Evolutionary conservation across 2,329 filamentous ascomycete genomes (phyloP).

Genomic region (Claviceps capensis): DNA sequence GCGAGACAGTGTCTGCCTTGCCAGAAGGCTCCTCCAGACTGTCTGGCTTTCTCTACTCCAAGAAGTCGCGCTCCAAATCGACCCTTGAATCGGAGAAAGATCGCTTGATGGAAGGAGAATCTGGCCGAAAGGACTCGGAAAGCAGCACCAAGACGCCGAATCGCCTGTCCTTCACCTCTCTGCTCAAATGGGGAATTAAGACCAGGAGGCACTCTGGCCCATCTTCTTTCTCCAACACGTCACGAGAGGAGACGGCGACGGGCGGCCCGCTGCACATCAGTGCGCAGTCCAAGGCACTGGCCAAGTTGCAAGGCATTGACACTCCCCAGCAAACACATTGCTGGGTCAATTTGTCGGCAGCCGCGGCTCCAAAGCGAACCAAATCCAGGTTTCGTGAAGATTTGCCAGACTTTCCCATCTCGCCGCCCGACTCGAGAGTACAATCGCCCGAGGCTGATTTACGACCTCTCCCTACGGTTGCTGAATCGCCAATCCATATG

Average conservation of each 20-base stretch:
- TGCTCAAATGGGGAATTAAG: conserved; percentile 59
- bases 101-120: conserved; percentile 32
- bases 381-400: conserved; percentile 89
- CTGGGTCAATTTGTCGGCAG: conserved; percentile 20
- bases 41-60: conserved; percentile 29
- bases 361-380: conserved; percentile 55
- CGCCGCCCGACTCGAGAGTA: conserved; percentile 70
- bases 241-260: conserved; percentile 65
- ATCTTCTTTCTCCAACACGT: conserved; percentile 85
- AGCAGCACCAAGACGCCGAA: conserved; percentile 29
- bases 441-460: conserved; percentile 59
- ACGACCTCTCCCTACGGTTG: conserved; percentile 19
- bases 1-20: conserved; percentile 12
- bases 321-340: conserved; percentile 12
- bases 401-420: conserved; percentile 70
- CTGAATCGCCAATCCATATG: conserved; percentile 14
- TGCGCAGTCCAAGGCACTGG: conserved; percentile 20
- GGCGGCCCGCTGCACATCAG: conserved; percentile 11
- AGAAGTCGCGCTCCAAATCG: conserved; percentile 36
- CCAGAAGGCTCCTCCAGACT: conserved; percentile 14
- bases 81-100: conserved; percentile 29
- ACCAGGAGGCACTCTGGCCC: conserved; percentile 41
- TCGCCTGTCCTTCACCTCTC: conserved; percentile 49
- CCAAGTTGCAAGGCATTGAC: conserved; percentile 22
- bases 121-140: conserved; percentile 40